phyloP scores from a whole-genome alignment of 2,329 filamentous ascomycete genomes.

The Seiridium unicorne region DNA sequence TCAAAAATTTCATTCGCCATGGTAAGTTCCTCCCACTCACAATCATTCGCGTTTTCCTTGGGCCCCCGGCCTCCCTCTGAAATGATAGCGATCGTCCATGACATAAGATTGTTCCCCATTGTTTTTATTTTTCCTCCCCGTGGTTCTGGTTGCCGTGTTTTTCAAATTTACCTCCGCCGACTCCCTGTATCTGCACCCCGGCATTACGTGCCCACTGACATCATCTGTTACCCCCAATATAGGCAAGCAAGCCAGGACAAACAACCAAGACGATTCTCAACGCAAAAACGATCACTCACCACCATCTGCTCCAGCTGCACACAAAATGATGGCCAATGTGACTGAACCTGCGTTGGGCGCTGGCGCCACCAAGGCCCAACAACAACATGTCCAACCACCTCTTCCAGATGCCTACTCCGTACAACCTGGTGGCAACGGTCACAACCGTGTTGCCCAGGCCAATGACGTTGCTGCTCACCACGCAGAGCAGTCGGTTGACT shows the following conservation, averaged over 20 bases:
- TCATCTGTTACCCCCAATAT: slow-evolving; percentile 20
- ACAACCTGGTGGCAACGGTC: slow-evolving; percentile 51
- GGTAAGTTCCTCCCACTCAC: slow-evolving; percentile 43
- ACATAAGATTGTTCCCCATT: neutral
- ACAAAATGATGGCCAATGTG: slow-evolving; percentile 52
- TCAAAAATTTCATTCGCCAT: slow-evolving; percentile 98
- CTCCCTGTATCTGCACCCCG: neutral
- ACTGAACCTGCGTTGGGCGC: slow-evolving; percentile 38
- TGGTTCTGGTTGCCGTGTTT: slow-evolving; percentile 2
- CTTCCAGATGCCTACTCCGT: slow-evolving; percentile 60
- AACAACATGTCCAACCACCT: slow-evolving; percentile 14
- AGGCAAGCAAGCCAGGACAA: slow-evolving; percentile 85
- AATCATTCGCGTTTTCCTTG: neutral
- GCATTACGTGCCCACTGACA: slow-evolving; percentile 28
- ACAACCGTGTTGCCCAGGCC: slow-evolving; percentile 68
- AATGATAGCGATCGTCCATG: neutral
- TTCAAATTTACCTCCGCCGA: neutral
- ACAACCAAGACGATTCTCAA: slow-evolving; percentile 49
- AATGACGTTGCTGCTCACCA: slow-evolving; percentile 63
- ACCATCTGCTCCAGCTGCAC: slow-evolving; percentile 40
- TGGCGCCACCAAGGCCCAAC: slow-evolving; percentile 34
- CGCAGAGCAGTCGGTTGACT: slow-evolving; percentile 53
- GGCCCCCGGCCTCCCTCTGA: slow-evolving; percentile 6
- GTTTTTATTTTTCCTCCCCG: neutral
- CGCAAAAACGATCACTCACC: slow-evolving; percentile 52